Evolutionary conservation across 306 rosid genomes (phyloP), one percentile per base, ranked within the genome.

Genomic region (Luffa aegyptiaca): DNA sequence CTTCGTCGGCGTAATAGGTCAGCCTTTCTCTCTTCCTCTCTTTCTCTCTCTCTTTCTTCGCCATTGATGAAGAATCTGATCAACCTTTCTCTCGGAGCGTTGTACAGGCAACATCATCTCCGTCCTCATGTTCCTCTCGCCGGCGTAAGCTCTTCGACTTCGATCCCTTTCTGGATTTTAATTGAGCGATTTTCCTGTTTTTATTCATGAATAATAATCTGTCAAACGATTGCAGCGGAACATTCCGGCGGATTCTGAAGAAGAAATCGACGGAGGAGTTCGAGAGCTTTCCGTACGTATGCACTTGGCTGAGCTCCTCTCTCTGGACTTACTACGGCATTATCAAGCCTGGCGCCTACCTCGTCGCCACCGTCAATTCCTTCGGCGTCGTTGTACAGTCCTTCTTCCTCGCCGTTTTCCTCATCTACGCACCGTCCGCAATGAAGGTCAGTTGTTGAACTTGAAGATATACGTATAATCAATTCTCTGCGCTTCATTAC

Each of bases 271-370:
- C 91, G 0, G 89, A 87, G 78, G 90, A 92, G 39, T 92, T 90
- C 79, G 87, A 84, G 11, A 84, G 93, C 82, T 76, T 90, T 57
- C 97, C 96, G 12, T 92, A 89, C 57, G 82, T 90, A n/a, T 89
- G 93, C 86, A 90, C 93, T 11, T 71, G 89, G 76, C 87, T 90
- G 68, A 87, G 52, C 61, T 92, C 85, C 11, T 84, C 79, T 26
- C 61, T 92, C 7, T 89, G 97, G 97, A 90, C 93, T 82, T 90
- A 90, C 41, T 92, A 90, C 10, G 96, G 97, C 37, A 81, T 79
- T 61, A 84, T 85, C 59, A 92, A 86, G 79, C 61, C 84, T 2
- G 87, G 88, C 41, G 96, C 79, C 69, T 70, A 83, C n/a, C 92
- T 92, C 1, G 89, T 92, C 3, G 86, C 96, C 74, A 88, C 92